Evolutionary conservation across 2,329 filamentous ascomycete genomes (phyloP).

Genomic region (Claviceps cyperi): DNA sequence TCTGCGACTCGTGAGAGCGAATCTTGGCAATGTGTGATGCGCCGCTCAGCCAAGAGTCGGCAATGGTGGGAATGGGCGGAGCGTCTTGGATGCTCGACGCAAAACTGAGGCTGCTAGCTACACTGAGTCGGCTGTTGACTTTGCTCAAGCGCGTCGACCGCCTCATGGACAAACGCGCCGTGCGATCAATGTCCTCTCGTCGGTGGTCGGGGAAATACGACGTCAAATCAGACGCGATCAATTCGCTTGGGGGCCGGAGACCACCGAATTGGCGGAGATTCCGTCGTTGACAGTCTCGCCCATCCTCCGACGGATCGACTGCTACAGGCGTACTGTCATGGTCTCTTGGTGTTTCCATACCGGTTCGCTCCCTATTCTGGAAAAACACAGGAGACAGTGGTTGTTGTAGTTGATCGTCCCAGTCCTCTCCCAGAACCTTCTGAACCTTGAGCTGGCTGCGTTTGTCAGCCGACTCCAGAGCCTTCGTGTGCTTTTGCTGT

Average conservation of each 20-base stretch:
- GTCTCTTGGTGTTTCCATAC: slow-evolving; percentile 40
- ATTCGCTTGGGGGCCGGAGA: slow-evolving; percentile 82
- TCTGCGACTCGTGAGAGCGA: slow-evolving; percentile 31
- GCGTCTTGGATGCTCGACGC: slow-evolving; percentile 87
- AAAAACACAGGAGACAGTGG: slow-evolving; percentile 72
- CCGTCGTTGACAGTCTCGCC: slow-evolving; percentile 24
- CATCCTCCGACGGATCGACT: slow-evolving; percentile 19
- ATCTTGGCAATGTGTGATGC: slow-evolving; percentile 24
- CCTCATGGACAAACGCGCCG: slow-evolving; percentile 81
- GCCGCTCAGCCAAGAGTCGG: slow-evolving; percentile 71
- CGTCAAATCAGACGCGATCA: slow-evolving; percentile 90
- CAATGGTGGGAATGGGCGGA: slow-evolving; percentile 88
- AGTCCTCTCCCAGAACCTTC: slow-evolving; percentile 75
- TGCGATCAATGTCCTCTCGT: slow-evolving; percentile 87
- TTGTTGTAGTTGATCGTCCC: slow-evolving; percentile 66
- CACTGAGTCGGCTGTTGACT: slow-evolving; percentile 83
- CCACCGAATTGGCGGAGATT: slow-evolving; percentile 77
- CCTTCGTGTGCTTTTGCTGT: slow-evolving; percentile 54
- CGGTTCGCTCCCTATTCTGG: slow-evolving; percentile 51
- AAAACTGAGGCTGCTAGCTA: slow-evolving; percentile 84
- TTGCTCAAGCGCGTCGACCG: slow-evolving; percentile 83
- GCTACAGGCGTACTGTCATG: slow-evolving; percentile 38
- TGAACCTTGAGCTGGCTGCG: slow-evolving; percentile 78
- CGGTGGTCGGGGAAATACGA: slow-evolving; percentile 96
- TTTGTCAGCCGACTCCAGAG: slow-evolving; percentile 50